These are phyloP conservation scores for Striga asiatica DNA, from an alignment of 257 asterid species.

Conservation along the genomic window DNA sequence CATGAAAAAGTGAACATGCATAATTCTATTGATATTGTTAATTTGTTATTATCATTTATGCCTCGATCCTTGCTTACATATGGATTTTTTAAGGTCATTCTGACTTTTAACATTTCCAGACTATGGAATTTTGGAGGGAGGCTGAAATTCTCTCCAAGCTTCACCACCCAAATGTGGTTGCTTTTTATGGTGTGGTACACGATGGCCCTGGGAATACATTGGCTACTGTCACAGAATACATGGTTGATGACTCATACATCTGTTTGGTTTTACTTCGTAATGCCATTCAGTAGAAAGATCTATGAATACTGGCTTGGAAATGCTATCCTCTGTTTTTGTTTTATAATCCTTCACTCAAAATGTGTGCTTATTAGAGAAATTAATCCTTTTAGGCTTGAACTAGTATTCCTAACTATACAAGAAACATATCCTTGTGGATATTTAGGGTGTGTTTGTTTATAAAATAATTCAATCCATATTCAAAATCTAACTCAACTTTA, in stretches of 20 bases:
- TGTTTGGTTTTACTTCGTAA: not conserved
- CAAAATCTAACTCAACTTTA: too few relatives aligned
- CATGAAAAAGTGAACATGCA: not conserved
- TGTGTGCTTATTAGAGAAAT: too few relatives aligned
- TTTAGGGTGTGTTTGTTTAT: too few relatives aligned
- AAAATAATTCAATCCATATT: too few relatives aligned
- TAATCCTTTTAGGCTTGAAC: too few relatives aligned
- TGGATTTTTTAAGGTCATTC: conserved; percentile 3
- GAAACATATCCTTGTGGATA: too few relatives aligned
- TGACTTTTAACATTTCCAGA: conserved; percentile 23
- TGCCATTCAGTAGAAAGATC: too few relatives aligned
- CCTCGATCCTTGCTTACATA: not conserved
- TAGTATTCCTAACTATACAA: too few relatives aligned
- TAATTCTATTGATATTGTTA: not conserved
- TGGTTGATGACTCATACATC: conserved; percentile 41
- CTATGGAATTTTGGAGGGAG: conserved; percentile 53
- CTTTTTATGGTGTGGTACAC: conserved; percentile 61
- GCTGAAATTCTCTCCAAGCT: conserved; percentile 64
- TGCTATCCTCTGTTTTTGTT: too few relatives aligned
- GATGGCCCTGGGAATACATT: conserved; percentile 59
- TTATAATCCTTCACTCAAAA: too few relatives aligned
- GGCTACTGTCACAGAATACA: conserved; percentile 55
- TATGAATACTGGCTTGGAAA: too few relatives aligned
- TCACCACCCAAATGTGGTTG: conserved; percentile 68
- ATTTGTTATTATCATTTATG: not conserved